Evolutionary conservation across 352 stramenopile genomes (phyloP).

Genomic region (Phytophthora pluvialis): DNA sequence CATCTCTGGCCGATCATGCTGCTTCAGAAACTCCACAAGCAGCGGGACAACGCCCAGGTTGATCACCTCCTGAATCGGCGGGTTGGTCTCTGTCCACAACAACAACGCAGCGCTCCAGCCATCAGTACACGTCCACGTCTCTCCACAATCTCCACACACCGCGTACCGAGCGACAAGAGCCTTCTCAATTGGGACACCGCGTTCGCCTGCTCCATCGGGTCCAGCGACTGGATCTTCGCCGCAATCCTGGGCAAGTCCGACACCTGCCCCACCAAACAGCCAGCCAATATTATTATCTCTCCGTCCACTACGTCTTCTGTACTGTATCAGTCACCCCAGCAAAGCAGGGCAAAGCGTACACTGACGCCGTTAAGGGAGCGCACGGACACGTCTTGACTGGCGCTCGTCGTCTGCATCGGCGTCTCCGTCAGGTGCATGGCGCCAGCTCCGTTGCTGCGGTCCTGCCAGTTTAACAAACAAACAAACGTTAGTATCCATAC

Average conservation of each 20-base stretch:
- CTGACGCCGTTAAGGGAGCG: slow-evolving; percentile 43
- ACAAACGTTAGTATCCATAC: not conserved
- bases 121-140: not conserved
- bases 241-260: slow-evolving; percentile 96
- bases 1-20: slow-evolving; percentile 92
- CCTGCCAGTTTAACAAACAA: slow-evolving; percentile 2
- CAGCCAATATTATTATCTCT: slow-evolving; percentile 5
- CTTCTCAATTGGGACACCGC: slow-evolving; percentile 97
- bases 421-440: slow-evolving; percentile 4
- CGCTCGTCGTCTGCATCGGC: slow-evolving; percentile 8
- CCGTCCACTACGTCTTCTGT: not conserved
- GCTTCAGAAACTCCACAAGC: slow-evolving; percentile 97
- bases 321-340: not conserved
- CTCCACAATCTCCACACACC: not conserved
- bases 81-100: slow-evolving; percentile 92
- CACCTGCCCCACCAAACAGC: slow-evolving; percentile 53
- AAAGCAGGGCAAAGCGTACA: slow-evolving; percentile 33
- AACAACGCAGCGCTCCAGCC: not conserved
- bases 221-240: slow-evolving; percentile 93
- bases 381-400: slow-evolving; percentile 23
- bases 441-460: slow-evolving; percentile 6
- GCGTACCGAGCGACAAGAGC: slow-evolving; percentile 95
- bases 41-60: slow-evolving; percentile 96
- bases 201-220: slow-evolving; percentile 92
- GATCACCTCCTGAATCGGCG: slow-evolving; percentile 99